These are phyloP conservation scores for Fusarium luffae DNA, from an alignment of 2,329 filamentous ascomycete genomes.

Conservation along the genomic window DNA sequence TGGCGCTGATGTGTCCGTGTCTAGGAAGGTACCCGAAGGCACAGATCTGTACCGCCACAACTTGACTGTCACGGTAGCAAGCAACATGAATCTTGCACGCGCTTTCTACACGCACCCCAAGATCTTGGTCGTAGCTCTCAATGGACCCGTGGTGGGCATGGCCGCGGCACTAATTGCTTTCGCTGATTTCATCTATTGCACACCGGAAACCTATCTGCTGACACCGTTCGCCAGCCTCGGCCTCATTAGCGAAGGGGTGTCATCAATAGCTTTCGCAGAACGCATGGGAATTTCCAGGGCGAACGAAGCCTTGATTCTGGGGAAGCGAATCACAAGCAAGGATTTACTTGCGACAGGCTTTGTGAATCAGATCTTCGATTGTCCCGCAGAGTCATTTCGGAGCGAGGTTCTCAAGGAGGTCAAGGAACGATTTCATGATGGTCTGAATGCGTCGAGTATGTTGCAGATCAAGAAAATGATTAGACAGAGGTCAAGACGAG, in stretches of 20 bases:
- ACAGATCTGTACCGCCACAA: not conserved
- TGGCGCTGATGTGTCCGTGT: not conserved
- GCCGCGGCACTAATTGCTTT: not conserved
- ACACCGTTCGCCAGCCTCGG: not conserved
- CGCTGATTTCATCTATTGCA: constrained; percentile 1
- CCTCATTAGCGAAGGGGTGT: not conserved
- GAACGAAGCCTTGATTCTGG: not conserved
- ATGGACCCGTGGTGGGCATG: constrained; percentile 3
- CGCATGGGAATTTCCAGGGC: not conserved
- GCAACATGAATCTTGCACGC: not conserved
- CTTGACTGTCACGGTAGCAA: not conserved
- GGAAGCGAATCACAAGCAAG: not conserved
- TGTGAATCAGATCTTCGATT: not conserved
- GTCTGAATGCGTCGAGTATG: not conserved
- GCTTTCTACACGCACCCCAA: constrained; percentile 1
- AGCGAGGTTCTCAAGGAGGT: not conserved
- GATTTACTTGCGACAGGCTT: not conserved
- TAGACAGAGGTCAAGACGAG: not conserved
- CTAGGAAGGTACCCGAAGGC: not conserved
- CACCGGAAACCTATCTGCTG: not conserved
- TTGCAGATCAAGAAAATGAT: constrained; percentile 6
- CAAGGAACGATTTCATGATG: not conserved
- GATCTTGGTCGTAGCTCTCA: not conserved
- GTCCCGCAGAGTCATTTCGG: not conserved
- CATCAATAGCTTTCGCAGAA: not conserved